phyloP scores from a whole-genome alignment of 176 grass and related monocot genomes.

The Aechmea fasciata region DNA sequence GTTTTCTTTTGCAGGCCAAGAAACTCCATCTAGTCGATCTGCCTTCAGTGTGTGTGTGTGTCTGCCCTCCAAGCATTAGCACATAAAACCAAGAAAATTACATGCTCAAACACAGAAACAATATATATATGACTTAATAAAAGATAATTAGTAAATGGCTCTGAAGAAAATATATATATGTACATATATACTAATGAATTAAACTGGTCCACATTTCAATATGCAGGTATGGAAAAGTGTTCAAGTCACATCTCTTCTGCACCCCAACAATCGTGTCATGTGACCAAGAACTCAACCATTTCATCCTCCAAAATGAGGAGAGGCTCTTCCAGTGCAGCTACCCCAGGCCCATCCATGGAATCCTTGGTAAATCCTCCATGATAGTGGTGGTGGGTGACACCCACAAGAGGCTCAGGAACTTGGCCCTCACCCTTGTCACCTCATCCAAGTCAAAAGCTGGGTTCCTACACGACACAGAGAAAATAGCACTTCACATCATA shows the following conservation, averaged over 20 bases:
- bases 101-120: too few relatives aligned
- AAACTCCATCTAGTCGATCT: too few relatives aligned
- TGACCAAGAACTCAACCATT: constrained; percentile 85
- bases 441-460: constrained; percentile 61
- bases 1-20: too few relatives aligned
- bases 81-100: too few relatives aligned
- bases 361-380: constrained; percentile 89
- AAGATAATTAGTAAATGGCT: too few relatives aligned
- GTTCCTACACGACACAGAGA: constrained; percentile 73
- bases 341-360: constrained; percentile 71
- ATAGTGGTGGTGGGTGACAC: constrained; percentile 74
- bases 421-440: constrained; percentile 60
- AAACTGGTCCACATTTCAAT: too few relatives aligned
- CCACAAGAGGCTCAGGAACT: constrained; percentile 68
- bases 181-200: too few relatives aligned
- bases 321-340: constrained; percentile 89
- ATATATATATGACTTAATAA: too few relatives aligned
- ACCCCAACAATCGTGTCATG: constrained; percentile 71
- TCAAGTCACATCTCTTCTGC: constrained; percentile 86
- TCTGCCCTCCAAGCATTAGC: too few relatives aligned
- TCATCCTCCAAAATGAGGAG: constrained; percentile 96
- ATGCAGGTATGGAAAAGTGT: constrained; percentile 75
- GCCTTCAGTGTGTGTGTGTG: too few relatives aligned
- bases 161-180: too few relatives aligned
- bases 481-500: constrained; percentile 48